These are phyloP conservation scores for Penstemon newberryi DNA, from an alignment of 257 asterid genomes.

Conservation along the genomic window DNA sequence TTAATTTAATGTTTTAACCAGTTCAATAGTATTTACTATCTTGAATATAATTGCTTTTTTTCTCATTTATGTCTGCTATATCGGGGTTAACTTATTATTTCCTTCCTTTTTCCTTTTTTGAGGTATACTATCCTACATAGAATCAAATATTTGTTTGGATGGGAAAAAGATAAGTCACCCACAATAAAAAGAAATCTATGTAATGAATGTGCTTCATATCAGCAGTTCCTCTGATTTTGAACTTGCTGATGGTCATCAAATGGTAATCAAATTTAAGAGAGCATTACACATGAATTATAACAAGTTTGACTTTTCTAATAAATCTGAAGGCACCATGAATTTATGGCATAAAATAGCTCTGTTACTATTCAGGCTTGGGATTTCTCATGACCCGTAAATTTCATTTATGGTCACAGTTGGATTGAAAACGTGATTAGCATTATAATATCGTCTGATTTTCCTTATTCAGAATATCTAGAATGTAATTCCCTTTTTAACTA, in stretches of 20 bases:
- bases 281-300: background rate
- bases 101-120: background rate
- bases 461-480: background rate
- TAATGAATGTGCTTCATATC: background rate
- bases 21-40: slow-evolving; percentile 12
- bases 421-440: background rate
- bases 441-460: background rate
- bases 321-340: background rate
- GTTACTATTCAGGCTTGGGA: background rate
- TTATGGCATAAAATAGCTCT: background rate
- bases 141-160: background rate
- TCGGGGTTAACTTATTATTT: background rate
- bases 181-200: background rate
- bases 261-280: background rate
- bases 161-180: slow-evolving; percentile 6
- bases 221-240: background rate
- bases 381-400: background rate
- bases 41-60: slow-evolving; percentile 1
- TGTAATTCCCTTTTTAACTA: background rate
- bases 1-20: background rate
- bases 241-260: slow-evolving; percentile 4
- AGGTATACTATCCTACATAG: slow-evolving; percentile 2
- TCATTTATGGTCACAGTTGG: background rate
- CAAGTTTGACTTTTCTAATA: background rate
- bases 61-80: slow-evolving; percentile 8